Base-by-base conservation (phyloP, 495 filamentous ascomycete genomes). In the Xylaria acuta region DNA sequence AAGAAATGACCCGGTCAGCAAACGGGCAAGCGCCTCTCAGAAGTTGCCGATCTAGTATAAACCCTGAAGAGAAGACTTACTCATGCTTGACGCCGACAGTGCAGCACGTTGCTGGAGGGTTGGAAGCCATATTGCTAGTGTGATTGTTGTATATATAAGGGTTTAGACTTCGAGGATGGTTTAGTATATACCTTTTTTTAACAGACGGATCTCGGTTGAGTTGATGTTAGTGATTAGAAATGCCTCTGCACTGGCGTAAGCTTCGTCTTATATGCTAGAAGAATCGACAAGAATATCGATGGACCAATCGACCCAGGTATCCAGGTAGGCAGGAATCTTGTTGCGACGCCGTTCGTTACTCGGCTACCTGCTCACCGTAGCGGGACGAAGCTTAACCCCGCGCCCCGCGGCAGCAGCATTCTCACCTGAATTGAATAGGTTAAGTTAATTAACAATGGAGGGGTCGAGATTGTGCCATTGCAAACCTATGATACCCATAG, bases 21-120 rank as follows among this genome's bases (percentile, higher is more conserved):
- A 67, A 54, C 9, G 34, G 6, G 4, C 22, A 64, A 38, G 8
- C 18, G 9, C n/a, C 22, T 30, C 27, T 11, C 38, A 2, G 22
- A 41, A 38, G 3, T n/a, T 41, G 20, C 12, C 36, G 7, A 36
- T n/a, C 8, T 9, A 25, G 22, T 18, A n/a, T 32, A 49, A 9
- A n/a, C 20, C 2, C 47, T 38, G 45, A 7, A 11, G 7, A 32
- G 18, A 6, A 32, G 66, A 83, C 82, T 75, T 73, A 84, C 82
- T 81, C 79, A 45, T 83, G 81, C 74, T 76, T 81, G 30, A 82
- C 71, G 76, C 88, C 88, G 75, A 85, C 75, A 72, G 84, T 84
- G 74, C 88, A 90, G 83, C 88, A 90, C 65, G 82, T 77, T 72
- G 79, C 84, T 43, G 88, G 88, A 36, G 86, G 83, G 76, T 89